Evolutionary conservation across 108 stramenopile species (phyloP).

Genomic region (Cyclostephanos tholiformis): DNA sequence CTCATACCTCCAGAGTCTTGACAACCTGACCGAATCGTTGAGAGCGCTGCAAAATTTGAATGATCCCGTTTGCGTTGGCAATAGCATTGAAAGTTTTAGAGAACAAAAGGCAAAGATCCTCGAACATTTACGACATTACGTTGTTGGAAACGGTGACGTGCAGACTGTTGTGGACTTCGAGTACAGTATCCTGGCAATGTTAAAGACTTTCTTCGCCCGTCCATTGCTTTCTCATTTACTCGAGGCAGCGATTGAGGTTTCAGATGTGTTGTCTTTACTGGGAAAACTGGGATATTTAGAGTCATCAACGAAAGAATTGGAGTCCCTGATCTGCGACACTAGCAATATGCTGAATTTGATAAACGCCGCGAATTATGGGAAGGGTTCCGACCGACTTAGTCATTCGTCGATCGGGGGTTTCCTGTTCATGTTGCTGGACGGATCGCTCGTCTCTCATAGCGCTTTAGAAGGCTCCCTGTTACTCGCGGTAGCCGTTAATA

Average conservation of each 20-base stretch:
- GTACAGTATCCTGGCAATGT: conserved; percentile 10
- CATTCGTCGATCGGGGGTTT: conserved; percentile 12
- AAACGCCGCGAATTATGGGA: not conserved
- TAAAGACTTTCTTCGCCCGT: conserved; percentile 14
- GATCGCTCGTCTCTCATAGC: conserved; percentile 23
- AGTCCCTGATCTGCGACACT: conserved; percentile 20
- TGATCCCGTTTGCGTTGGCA: not conserved
- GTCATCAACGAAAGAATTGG: conserved; percentile 13
- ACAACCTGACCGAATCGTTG: conserved; percentile 19
- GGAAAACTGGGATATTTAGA: conserved; percentile 27
- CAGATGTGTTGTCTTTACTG: conserved; percentile 26
- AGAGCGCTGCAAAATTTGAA: conserved; percentile 5
- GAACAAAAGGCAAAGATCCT: conserved; percentile 8
- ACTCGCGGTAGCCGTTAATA: not conserved
- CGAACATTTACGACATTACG: conserved; percentile 19
- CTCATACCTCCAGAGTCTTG: conserved; percentile 26
- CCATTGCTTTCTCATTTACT: conserved; percentile 9
- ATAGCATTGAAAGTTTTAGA: conserved; percentile 8
- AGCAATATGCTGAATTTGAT: conserved; percentile 21
- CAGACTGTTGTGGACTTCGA: conserved; percentile 29
- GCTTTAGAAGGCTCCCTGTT: conserved; percentile 21
- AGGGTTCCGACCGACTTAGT: not conserved
- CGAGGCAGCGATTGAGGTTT: conserved; percentile 18
- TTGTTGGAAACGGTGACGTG: conserved; percentile 16
- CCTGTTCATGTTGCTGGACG: conserved; percentile 26